These are phyloP conservation scores for Asclepias syriaca DNA, from an alignment of 257 asterid species.

Conservation along the genomic window DNA sequence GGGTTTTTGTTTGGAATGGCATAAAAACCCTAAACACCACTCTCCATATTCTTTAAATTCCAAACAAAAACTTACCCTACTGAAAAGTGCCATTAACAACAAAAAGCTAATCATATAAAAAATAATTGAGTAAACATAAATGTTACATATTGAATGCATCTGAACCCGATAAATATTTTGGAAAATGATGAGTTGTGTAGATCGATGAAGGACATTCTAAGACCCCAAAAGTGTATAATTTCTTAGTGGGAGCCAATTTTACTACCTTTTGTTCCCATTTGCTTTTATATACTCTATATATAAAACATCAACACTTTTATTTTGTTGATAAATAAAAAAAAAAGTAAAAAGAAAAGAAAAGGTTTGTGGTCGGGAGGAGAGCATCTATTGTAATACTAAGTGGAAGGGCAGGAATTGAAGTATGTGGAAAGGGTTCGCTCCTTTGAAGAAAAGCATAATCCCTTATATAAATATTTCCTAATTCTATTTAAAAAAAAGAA, in stretches of 20 bases:
- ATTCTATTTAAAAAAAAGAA: conserved; percentile 21
- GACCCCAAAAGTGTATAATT: neutral
- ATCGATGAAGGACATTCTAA: neutral
- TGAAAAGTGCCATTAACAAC: too few relatives aligned
- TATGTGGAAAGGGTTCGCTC: conserved; percentile 29
- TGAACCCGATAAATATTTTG: too few relatives aligned
- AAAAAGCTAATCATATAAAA: too few relatives aligned
- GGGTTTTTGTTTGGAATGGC: too few relatives aligned
- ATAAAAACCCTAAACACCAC: too few relatives aligned
- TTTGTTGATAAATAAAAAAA: too few relatives aligned
- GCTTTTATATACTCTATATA: neutral
- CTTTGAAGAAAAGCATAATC: conserved; percentile 42
- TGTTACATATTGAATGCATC: too few relatives aligned
- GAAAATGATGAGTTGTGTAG: neutral
- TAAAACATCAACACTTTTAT: too few relatives aligned
- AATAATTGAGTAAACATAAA: too few relatives aligned
- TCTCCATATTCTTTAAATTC: too few relatives aligned
- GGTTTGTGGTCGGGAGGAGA: conserved; percentile 16
- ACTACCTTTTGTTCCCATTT: neutral
- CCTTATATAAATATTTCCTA: conserved; percentile 10
- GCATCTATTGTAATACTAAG: conserved; percentile 17
- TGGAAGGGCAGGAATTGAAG: conserved; percentile 22
- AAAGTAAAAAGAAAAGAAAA: neutral
- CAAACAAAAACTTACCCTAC: too few relatives aligned
- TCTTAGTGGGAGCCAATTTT: conserved; percentile 19